phyloP scores from a whole-genome alignment of 371 early-diverging fungal genomes.

The Syncephalastrum contaminatum region DNA sequence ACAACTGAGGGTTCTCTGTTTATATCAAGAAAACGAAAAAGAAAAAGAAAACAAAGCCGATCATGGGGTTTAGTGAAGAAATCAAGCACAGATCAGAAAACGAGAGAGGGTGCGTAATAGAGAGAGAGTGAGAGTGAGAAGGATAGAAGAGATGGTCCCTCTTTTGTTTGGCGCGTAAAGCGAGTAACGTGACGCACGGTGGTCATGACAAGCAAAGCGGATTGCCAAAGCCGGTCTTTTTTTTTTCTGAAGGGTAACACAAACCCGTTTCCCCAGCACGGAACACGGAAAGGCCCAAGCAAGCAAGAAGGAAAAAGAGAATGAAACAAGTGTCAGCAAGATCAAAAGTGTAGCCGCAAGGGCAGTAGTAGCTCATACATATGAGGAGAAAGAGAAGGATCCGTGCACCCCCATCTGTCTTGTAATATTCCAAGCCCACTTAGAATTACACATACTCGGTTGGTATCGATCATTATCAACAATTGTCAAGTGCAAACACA shows the following conservation, averaged over 20 bases:
- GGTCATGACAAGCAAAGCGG: conserved; percentile 3
- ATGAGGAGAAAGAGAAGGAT: conserved; percentile 3
- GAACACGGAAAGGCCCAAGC: conserved; percentile 14
- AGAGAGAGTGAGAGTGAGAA: neutral
- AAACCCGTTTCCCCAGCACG: conserved; percentile 13
- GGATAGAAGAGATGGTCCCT: conserved; percentile 1
- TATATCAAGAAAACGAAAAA: too few relatives aligned
- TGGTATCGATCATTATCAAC: too few relatives aligned
- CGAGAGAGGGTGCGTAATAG: conserved; percentile 2
- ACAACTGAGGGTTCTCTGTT: too few relatives aligned
- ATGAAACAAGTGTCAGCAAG: conserved; percentile 4
- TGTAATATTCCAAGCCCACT: conserved; percentile 8
- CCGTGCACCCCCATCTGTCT: conserved; percentile 13
- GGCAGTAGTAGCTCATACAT: neutral
- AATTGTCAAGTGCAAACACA: too few relatives aligned
- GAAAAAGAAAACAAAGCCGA: conserved; percentile 1
- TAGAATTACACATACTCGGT: neutral
- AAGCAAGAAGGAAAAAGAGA: conserved; percentile 7
- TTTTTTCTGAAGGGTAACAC: conserved; percentile 4
- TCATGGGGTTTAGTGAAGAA: neutral
- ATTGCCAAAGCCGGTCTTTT: conserved; percentile 15
- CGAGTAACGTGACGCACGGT: conserved; percentile 9
- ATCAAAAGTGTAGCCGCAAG: conserved; percentile 1
- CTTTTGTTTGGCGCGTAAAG: conserved; percentile 2
- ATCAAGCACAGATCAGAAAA: conserved; percentile 9